Base-by-base conservation (phyloP, 345 rosid genomes). In the Aurinia saxatilis region DNA sequence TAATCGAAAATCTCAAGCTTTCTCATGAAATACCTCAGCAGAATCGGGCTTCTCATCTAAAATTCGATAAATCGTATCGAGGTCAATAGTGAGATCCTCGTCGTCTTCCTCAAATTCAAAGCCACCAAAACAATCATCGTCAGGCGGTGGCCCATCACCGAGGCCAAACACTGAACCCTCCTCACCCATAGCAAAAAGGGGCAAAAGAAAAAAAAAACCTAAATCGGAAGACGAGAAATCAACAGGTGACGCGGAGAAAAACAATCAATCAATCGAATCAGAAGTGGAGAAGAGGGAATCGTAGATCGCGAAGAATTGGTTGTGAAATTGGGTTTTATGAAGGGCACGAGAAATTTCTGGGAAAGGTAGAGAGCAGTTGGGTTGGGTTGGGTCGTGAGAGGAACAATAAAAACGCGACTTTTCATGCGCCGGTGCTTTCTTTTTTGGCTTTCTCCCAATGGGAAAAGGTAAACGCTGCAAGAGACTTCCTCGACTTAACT, bases 141-240 rank as follows among this genome's bases (percentile, higher is more conserved):
- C 78, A 33, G 52, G 59, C 17, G 57, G 60, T 8, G 41, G 41
- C 10, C 65, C 78, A 29, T 35, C 70, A 17, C n/a, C 30, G 0
- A 63, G 2, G 53, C 47, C 74, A 51, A 47, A 46, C 49, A 34
- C 47, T 34, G 63, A 15, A 64, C 68, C 61, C 33, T 60, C 74
- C 3, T 71, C 81, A 56, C 44, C 74, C 79, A 78, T 76, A 76
- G 48, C 57, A n/a, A n/a, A n/a, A n/a, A n/a, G n/a, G n/a, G n/a
- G 72, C 42, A 75, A 57, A 63, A 52, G 25, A 25, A 27, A 64
- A 37, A n/a, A n/a, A 42, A 65, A 60, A 50, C 61, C 76, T 66
- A 62, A 40, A 44, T 58, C 57, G 31, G 37, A 44, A 65, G n/a
- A n/a, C n/a, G n/a, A n/a, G n/a, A 30, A 60, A 59, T 8, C 68